Conservation (phyloP, 495 filamentous ascomycete genomes). For the Jackrogersella minutella region DNA sequence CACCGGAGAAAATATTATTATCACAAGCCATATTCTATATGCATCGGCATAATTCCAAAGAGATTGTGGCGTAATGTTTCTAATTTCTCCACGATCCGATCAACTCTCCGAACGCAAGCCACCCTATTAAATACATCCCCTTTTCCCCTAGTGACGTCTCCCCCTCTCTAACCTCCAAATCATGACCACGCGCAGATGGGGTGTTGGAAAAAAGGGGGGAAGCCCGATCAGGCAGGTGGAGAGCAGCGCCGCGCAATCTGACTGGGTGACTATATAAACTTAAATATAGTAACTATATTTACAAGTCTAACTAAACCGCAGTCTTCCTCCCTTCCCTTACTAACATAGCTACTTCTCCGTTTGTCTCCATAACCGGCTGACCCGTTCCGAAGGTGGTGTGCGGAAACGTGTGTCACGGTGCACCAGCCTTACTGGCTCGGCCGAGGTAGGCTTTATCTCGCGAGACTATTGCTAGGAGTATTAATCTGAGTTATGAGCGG, state of each 20-base stretch:
- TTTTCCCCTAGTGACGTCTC: not conserved
- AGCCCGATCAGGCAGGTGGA: constrained; percentile 38
- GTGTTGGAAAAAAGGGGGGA: not conserved
- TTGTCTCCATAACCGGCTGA: not conserved
- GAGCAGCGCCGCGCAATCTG: constrained; percentile 16
- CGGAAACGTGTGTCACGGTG: constrained; percentile 14
- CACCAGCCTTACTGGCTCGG: constrained; percentile 30
- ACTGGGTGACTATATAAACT: constrained; percentile 17
- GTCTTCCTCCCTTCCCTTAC: not conserved
- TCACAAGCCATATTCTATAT: constrained; percentile 2
- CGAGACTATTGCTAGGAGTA: not conserved
- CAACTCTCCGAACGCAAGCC: constrained; percentile 21
- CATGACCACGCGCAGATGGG: constrained; percentile 26
- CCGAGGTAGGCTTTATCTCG: not conserved
- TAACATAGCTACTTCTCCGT: constrained; percentile 1
- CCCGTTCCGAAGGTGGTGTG: not conserved
- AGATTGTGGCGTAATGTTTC: constrained; percentile 27
- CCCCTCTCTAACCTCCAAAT: constrained; percentile 2
- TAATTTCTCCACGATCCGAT: constrained; percentile 31
- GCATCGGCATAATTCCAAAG: not conserved
- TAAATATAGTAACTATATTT: not conserved
- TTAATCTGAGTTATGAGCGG: not conserved
- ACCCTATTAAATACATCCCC: not conserved
- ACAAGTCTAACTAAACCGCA: not conserved
- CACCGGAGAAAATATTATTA: not conserved